Evolutionary conservation across 306 rosid species (phyloP).

Genomic region (Fagus crenata): DNA sequence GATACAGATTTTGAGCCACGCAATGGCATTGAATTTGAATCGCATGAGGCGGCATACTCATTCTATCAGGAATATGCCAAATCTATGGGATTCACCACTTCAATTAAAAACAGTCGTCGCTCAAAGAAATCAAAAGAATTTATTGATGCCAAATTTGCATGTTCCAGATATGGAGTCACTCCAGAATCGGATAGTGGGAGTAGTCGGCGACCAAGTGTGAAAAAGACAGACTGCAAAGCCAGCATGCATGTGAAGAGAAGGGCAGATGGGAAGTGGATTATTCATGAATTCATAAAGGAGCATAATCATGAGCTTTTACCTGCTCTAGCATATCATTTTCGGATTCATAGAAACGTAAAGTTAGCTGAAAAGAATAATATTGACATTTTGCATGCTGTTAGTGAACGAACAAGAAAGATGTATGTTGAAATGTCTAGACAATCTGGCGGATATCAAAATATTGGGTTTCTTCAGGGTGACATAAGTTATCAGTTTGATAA

Average conservation of each 20-base stretch:
- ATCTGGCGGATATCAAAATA: conserved; percentile 38
- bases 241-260: conserved; percentile 68
- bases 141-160: conserved; percentile 64
- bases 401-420: conserved; percentile 63
- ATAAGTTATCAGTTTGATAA: conserved; percentile 43
- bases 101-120: conserved; percentile 59
- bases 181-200: conserved; percentile 58
- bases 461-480: conserved; percentile 30
- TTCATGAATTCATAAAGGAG: conserved; percentile 59
- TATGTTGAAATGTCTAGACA: conserved; percentile 62
- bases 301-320: conserved; percentile 65
- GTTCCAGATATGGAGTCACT: conserved; percentile 59
- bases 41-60: conserved; percentile 58
- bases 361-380: conserved; percentile 64
- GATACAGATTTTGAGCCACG: conserved; percentile 48
- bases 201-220: conserved; percentile 61
- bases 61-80: conserved; percentile 63
- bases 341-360: conserved; percentile 60
- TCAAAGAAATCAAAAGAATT: conserved; percentile 61
- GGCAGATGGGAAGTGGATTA: conserved; percentile 58
- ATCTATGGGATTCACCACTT: conserved; percentile 67
- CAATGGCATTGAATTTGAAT: conserved; percentile 54
- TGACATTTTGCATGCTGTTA: conserved; percentile 62
- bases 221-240: conserved; percentile 65
- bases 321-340: conserved; percentile 63